A percentile compares a stretch with the other conserved stretches of the same genome.
phyloP scores from a whole-genome alignment of 2,329 filamentous ascomycete genomes.

The Nemania bipapillata region DNA sequence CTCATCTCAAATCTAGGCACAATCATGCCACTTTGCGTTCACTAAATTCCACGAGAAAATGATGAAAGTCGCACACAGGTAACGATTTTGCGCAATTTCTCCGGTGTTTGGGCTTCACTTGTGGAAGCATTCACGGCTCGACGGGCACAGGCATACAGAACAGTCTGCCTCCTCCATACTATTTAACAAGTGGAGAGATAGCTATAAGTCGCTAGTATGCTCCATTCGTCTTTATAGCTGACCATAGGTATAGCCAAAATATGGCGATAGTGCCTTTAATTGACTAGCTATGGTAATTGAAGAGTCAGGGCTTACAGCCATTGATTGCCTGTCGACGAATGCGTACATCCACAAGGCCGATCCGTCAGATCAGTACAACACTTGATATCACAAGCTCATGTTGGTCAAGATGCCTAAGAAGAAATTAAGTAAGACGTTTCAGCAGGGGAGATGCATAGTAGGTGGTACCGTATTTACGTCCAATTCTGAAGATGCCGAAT shows the following conservation, averaged over 20 bases:
- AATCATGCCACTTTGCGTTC: slow-evolving; percentile 21
- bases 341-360: neutral
- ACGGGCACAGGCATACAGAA: neutral
- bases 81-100: neutral
- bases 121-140: neutral
- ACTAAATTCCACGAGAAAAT: neutral
- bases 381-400: neutral
- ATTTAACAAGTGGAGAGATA: no score
- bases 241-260: neutral
- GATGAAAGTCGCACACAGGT: neutral
- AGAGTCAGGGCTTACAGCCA: neutral
- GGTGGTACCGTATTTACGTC: neutral
- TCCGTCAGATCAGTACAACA: neutral
- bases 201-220: no score
- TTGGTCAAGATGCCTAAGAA: neutral
- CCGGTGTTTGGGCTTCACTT: neutral
- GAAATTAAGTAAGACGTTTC: slow-evolving; percentile 24
- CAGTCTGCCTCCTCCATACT: neutral
- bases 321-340: neutral
- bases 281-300: neutral
- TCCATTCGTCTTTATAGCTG: neutral
- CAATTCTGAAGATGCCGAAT: neutral
- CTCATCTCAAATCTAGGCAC: neutral
- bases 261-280: neutral
- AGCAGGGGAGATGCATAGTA: neutral